Conservation (phyloP, 192 early-diverging fungal genomes). For the Martensiomyces pterosporus region DNA sequence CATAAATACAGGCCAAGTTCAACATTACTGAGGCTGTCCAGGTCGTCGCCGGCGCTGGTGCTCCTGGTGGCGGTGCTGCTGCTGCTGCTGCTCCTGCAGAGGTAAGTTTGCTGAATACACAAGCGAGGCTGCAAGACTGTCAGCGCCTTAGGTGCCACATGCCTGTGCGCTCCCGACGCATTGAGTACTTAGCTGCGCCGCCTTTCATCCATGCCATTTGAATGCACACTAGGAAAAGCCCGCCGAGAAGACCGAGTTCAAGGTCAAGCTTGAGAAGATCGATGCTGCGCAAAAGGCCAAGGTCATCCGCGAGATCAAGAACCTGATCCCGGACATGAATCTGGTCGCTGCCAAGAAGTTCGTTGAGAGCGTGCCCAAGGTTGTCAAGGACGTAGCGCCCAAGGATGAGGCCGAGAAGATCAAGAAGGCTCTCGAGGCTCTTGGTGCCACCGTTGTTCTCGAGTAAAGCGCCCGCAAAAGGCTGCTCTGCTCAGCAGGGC, state of each 20-base stretch:
- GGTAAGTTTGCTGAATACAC: constrained; percentile 21
- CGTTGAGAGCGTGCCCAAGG: constrained; percentile 95
- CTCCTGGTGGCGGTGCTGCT: constrained; percentile 55
- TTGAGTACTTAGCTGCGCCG: too few relatives aligned
- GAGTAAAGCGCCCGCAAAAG: constrained; percentile 58
- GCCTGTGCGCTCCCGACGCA: too few relatives aligned
- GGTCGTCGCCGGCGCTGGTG: constrained; percentile 61
- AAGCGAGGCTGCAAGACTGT: too few relatives aligned
- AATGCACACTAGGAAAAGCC: constrained; percentile 85
- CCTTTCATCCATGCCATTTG: too few relatives aligned
- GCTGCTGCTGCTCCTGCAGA: constrained; percentile 66
- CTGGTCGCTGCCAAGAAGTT: constrained; percentile 99
- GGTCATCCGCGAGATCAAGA: constrained; percentile 97
- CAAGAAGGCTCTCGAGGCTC: constrained; percentile 87
- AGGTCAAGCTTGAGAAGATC: constrained; percentile 93
- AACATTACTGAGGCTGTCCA: constrained; percentile 95
- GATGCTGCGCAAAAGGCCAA: constrained; percentile 94
- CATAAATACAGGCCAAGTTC: constrained; percentile 42
- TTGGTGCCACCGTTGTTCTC: constrained; percentile 90
- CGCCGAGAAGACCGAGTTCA: constrained; percentile 90
- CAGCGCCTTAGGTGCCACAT: too few relatives aligned
- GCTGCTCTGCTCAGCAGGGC: too few relatives aligned
- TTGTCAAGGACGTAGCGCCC: constrained; percentile 79
- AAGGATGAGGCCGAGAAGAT: constrained; percentile 99
- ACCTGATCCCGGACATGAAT: constrained; percentile 86